A percentile compares a stretch with the other conserved stretches of the same genome.
These are phyloP conservation scores for Suillus ampliporus DNA, from an alignment of 768 basidiomycete species.

Conservation along the genomic window DNA sequence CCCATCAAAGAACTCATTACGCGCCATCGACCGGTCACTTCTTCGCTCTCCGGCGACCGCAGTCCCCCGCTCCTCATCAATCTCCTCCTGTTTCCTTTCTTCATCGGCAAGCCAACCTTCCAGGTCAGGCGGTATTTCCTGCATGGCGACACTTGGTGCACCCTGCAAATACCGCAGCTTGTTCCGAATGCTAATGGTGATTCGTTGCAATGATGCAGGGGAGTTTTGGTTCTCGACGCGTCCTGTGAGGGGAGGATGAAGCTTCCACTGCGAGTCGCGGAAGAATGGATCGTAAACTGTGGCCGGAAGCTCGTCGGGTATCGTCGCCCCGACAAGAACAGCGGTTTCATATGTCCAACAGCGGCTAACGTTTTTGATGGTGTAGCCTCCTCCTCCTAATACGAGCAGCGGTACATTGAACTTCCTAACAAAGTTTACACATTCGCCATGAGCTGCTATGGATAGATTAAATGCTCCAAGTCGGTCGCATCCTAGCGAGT, in stretches of 20 bases:
- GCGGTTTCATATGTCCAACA: slow-evolving; percentile 99
- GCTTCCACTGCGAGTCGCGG: slow-evolving; percentile 86
- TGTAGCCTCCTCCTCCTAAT: slow-evolving; percentile 95
- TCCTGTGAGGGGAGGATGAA: slow-evolving; percentile 91
- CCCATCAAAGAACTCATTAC: slow-evolving; percentile 78
- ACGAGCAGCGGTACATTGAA: slow-evolving; percentile 92
- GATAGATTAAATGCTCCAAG: slow-evolving; percentile 97
- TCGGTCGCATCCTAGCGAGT: slow-evolving; percentile 93
- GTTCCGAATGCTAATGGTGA: slow-evolving; percentile 83
- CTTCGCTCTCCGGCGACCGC: slow-evolving; percentile 58
- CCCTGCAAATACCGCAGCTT: slow-evolving; percentile 93
- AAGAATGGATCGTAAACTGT: slow-evolving; percentile 96
- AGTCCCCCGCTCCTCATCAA: slow-evolving; percentile 68
- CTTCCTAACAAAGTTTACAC: slow-evolving; percentile 94
- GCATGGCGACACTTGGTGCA: slow-evolving; percentile 96
- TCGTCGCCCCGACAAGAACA: slow-evolving; percentile 80
- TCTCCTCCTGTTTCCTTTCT: slow-evolving; percentile 68
- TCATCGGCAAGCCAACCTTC: slow-evolving; percentile 78
- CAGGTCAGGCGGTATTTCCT: slow-evolving; percentile 93
- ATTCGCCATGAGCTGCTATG: slow-evolving; percentile 97
- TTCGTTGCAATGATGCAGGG: slow-evolving; percentile 79
- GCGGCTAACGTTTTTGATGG: slow-evolving; percentile 95
- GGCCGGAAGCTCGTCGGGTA: slow-evolving; percentile 86
- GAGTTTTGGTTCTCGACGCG: slow-evolving; percentile 95
- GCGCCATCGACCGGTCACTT: slow-evolving; percentile 53